Conservation (phyloP, 331 rosid species). For the Ulmus americana region DNA sequence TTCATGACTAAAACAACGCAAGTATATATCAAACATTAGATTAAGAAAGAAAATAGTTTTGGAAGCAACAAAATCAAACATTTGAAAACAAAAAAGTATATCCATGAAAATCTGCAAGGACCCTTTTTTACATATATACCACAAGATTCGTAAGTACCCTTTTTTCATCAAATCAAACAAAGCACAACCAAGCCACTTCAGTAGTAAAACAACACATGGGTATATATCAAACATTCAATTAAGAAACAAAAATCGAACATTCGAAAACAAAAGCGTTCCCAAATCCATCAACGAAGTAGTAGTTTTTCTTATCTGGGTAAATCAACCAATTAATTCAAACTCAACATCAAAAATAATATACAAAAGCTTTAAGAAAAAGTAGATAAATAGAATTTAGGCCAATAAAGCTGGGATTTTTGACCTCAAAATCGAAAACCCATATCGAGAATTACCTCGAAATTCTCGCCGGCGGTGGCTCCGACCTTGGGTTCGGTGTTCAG, state of each 20-base stretch:
- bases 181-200: background rate
- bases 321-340: background rate
- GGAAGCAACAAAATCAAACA: no score
- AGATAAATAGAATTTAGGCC: background rate
- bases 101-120: slow-evolving; percentile 14
- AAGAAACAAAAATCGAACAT: no score
- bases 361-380: no score
- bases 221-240: no score
- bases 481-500: background rate
- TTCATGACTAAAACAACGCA: no score
- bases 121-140: background rate
- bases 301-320: no score
- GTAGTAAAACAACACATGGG: background rate
- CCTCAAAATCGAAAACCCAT: background rate
- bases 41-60: no score
- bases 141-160: background rate
- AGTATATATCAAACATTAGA: no score
- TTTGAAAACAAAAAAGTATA: no score
- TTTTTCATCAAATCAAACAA: background rate
- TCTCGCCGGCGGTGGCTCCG: slow-evolving; percentile 1
- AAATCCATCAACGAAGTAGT: no score
- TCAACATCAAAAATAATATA: background rate
- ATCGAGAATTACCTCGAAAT: slow-evolving; percentile 14
- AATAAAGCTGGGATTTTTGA: background rate
- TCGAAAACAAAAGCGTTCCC: no score